Evolutionary conservation across 306 rosid genomes (phyloP).

Genomic region (Quercus glauca): DNA sequence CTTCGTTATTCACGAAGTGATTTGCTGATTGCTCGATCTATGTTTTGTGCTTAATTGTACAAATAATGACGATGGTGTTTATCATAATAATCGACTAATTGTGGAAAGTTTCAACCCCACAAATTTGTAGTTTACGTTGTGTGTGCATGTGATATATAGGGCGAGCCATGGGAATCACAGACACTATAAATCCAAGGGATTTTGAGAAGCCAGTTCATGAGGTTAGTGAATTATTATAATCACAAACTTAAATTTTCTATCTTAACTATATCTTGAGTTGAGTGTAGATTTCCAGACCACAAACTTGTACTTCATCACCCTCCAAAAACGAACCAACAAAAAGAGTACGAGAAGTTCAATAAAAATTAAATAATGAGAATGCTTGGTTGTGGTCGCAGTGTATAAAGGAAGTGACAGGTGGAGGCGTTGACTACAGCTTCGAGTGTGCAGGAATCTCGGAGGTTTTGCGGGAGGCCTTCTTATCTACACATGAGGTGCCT

Average conservation of each 20-base stretch:
- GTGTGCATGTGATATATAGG: conserved; percentile 28
- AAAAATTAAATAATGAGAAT: background rate
- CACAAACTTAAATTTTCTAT: background rate
- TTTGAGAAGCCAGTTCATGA: conserved; percentile 53
- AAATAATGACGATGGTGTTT: too few relatives aligned
- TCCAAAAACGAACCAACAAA: background rate
- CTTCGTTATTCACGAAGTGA: too few relatives aligned
- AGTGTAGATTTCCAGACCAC: background rate
- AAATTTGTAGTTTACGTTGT: background rate
- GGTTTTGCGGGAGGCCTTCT: conserved; percentile 60
- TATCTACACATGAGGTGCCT: conserved; percentile 51
- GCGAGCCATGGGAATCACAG: conserved; percentile 58
- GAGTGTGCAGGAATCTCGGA: conserved; percentile 62
- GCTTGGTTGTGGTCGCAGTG: conserved; percentile 35
- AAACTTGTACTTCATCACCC: background rate
- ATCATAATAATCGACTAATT: too few relatives aligned
- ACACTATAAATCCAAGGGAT: conserved; percentile 62
- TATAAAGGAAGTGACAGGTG: conserved; percentile 47
- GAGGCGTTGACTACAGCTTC: conserved; percentile 72
- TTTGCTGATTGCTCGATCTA: too few relatives aligned
- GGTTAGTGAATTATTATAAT: conserved; percentile 30
- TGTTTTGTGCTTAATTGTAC: too few relatives aligned
- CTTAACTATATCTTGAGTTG: background rate
- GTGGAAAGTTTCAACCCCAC: too few relatives aligned
- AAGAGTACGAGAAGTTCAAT: background rate